phyloP scores from a whole-genome alignment of 495 filamentous ascomycete species.

The Mytilinidion resinicola region DNA sequence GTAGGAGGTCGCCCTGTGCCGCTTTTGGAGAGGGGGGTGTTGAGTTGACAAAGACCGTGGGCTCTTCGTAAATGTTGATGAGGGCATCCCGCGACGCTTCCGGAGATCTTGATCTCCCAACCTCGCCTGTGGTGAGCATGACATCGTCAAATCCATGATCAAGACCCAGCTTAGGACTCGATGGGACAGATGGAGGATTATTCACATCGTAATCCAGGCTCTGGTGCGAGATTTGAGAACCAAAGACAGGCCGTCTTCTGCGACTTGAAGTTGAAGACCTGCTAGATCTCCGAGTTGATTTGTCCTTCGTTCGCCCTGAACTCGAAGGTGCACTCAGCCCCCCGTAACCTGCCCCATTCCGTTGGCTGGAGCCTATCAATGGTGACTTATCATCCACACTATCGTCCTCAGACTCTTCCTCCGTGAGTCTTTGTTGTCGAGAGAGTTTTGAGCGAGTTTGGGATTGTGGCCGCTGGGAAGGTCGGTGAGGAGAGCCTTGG shows the following conservation, averaged over 20 bases:
- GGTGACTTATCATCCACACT: conserved; percentile 33
- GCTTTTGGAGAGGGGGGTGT: conserved; percentile 33
- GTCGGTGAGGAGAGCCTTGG: neutral
- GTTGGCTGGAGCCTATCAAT: conserved; percentile 23
- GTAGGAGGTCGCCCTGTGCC: conserved; percentile 43
- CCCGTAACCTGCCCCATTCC: conserved; percentile 22
- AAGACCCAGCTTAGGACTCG: conserved; percentile 56
- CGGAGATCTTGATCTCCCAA: conserved; percentile 38
- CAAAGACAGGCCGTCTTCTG: conserved; percentile 18
- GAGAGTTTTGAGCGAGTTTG: conserved; percentile 19
- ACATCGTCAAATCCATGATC: conserved; percentile 71
- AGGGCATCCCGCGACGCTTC: conserved; percentile 47
- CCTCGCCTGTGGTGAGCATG: conserved; percentile 55
- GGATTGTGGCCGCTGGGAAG: neutral
- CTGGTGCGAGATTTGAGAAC: conserved; percentile 4
- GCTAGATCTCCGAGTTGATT: conserved; percentile 9
- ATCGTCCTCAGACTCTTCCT: conserved; percentile 28
- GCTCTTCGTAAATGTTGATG: conserved; percentile 53
- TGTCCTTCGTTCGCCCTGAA: conserved; percentile 5
- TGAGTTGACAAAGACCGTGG: conserved; percentile 19
- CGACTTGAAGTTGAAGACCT: conserved; percentile 15
- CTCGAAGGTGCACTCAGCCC: conserved; percentile 19
- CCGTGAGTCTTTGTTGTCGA: conserved; percentile 15
- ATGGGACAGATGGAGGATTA: conserved; percentile 91
- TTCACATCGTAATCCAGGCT: conserved; percentile 70